These are phyloP conservation scores for Phytophthora foliorum DNA, from an alignment of 352 stramenopile species.

Conservation along the genomic window DNA sequence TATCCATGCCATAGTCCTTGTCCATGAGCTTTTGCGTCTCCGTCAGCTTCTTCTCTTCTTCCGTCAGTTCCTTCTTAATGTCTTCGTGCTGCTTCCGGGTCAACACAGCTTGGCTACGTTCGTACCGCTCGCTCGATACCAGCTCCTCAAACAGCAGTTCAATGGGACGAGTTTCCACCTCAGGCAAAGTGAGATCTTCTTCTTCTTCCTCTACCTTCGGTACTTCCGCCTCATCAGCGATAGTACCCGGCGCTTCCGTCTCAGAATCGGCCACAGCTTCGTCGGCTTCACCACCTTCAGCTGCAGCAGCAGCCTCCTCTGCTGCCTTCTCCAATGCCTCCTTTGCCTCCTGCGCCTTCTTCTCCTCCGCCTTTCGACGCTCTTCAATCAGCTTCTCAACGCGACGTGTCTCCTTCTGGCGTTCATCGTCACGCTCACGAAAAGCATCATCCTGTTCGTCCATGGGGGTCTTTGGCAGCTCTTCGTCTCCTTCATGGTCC, in stretches of 20 bases:
- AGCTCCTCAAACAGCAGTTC: conserved; percentile 69
- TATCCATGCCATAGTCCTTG: conserved; percentile 72
- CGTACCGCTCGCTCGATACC: conserved; percentile 46
- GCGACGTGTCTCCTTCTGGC: conserved; percentile 57
- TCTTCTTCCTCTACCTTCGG: conserved; percentile 27
- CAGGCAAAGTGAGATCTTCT: conserved; percentile 56
- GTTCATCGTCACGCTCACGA: conserved; percentile 56
- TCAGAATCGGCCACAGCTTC: conserved; percentile 21
- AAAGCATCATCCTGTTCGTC: conserved; percentile 67
- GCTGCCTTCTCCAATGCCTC: conserved; percentile 41
- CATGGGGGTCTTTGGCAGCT: conserved; percentile 47
- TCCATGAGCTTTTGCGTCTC: conserved; percentile 47
- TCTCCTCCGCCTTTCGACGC: conserved; percentile 38
- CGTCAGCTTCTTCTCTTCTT: conserved; percentile 44
- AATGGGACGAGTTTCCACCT: conserved; percentile 67
- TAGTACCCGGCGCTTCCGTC: conserved; percentile 13
- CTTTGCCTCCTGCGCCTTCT: conserved; percentile 39
- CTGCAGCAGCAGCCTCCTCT: conserved; percentile 17
- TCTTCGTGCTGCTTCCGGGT: conserved; percentile 60
- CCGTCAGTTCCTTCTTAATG: conserved; percentile 46
- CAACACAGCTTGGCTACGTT: conserved; percentile 54
- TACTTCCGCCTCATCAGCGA: conserved; percentile 18
- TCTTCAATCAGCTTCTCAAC: conserved; percentile 70
- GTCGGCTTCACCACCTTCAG: conserved; percentile 8
- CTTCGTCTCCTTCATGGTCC: conserved; percentile 33